Evolutionary conservation across 805 yeast genomes (phyloP).

Genomic region (Nakazawaea pomicola): DNA sequence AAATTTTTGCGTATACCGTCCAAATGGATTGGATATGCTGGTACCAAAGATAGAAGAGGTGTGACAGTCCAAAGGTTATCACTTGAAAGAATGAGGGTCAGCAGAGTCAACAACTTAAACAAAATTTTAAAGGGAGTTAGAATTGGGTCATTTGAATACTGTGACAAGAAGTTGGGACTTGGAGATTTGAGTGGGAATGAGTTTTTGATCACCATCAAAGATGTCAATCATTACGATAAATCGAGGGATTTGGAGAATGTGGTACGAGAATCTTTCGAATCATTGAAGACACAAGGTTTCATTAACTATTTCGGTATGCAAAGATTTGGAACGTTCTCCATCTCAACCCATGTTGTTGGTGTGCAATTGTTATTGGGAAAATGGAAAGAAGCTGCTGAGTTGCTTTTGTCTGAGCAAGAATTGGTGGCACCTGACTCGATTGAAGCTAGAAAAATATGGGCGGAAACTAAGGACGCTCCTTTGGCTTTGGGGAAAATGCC

Average conservation of each 20-base stretch:
- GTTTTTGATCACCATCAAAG: conserved; percentile 79
- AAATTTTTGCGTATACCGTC: conserved; percentile 73
- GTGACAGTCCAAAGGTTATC: conserved; percentile 85
- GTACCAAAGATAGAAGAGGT: conserved; percentile 96
- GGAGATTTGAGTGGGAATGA: conserved; percentile 91
- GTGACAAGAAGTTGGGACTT: conserved; percentile 54
- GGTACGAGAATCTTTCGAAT: conserved; percentile 47
- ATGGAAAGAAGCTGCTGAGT: conserved; percentile 76
- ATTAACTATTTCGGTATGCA: conserved; percentile 98
- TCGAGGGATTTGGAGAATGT: conserved; percentile 35
- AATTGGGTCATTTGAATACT: conserved; percentile 74
- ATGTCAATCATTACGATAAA: conserved; percentile 41
- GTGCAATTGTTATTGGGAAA: conserved; percentile 61
- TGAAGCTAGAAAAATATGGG: conserved; percentile 83
- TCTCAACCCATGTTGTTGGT: conserved; percentile 88
- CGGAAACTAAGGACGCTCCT: conserved; percentile 59
- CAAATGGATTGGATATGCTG: conserved; percentile 73
- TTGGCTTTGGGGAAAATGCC: conserved; percentile 78
- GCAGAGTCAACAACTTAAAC: conserved; percentile 72
- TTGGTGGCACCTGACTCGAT: conserved; percentile 76
- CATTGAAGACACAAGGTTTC: conserved; percentile 67
- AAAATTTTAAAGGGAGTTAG: conserved; percentile 70
- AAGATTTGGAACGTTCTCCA: conserved; percentile 92
- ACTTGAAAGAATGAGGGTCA: conserved; percentile 62
- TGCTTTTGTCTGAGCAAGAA: conserved; percentile 82